Conservation (phyloP, 768 basidiomycete genomes). For the Calocybe gangraenosa region DNA sequence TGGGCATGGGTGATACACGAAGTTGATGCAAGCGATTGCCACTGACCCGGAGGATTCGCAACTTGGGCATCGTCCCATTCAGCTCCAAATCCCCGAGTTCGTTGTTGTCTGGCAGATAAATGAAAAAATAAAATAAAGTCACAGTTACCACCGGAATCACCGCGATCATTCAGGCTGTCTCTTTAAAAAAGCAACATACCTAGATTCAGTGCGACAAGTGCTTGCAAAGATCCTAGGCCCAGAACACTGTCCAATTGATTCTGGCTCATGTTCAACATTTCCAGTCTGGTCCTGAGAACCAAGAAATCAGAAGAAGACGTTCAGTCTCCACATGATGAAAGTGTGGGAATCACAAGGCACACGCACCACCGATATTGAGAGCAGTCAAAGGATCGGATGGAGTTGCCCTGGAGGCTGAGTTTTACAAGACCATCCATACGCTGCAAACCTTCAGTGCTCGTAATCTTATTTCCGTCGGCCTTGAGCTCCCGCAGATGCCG, state of each 20-base stretch:
- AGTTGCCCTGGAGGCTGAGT: slow-evolving; percentile 77
- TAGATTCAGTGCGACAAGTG: slow-evolving; percentile 71
- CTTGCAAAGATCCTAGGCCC: slow-evolving; percentile 59
- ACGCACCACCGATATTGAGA: slow-evolving; percentile 63
- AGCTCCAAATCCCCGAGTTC: slow-evolving; percentile 49
- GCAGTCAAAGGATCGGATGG: slow-evolving; percentile 60
- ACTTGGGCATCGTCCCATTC: slow-evolving; percentile 52
- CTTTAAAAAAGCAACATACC: slow-evolving; percentile 50
- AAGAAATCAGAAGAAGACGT: slow-evolving; percentile 2
- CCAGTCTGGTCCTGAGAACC: slow-evolving; percentile 53
- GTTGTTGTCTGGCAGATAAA: slow-evolving; percentile 62
- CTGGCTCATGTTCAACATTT: slow-evolving; percentile 77
- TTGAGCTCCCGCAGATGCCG: slow-evolving; percentile 84
- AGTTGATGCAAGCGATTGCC: slow-evolving; percentile 72
- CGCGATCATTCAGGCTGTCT: slow-evolving; percentile 12
- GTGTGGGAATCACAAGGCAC: slow-evolving; percentile 14
- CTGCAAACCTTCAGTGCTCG: slow-evolving; percentile 69
- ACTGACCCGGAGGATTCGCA: slow-evolving; percentile 84
- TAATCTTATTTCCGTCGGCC: slow-evolving; percentile 84
- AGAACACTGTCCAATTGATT: slow-evolving; percentile 61
- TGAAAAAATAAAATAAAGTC: slow-evolving; percentile 1
- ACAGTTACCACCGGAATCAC: slow-evolving; percentile 9
- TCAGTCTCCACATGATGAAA: slow-evolving; percentile 10
- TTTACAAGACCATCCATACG: slow-evolving; percentile 79
- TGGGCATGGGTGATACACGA: slow-evolving; percentile 57